These are phyloP conservation scores for Mycena latifolia DNA, from an alignment of 768 basidiomycete genomes.

Conservation along the genomic window DNA sequence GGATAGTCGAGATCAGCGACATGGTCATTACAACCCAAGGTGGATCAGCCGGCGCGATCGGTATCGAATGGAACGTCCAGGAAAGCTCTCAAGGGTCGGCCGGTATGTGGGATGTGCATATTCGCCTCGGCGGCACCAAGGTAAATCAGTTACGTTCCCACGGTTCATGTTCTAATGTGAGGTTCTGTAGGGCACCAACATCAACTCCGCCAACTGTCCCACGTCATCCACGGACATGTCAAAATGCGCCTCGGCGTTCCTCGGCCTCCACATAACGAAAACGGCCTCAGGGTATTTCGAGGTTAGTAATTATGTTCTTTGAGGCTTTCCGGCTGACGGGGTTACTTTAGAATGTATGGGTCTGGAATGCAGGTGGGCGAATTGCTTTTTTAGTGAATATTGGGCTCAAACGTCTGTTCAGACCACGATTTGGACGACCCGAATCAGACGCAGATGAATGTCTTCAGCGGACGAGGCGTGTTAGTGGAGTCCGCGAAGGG, in stretches of 20 bases:
- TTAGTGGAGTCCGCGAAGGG: conserved; percentile 14
- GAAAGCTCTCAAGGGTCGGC: conserved; percentile 30
- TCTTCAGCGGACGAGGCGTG: too few relatives aligned
- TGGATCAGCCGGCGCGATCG: conserved; percentile 54
- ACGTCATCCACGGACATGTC: conserved; percentile 36
- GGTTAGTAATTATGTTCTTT: not conserved
- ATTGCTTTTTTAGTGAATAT: too few relatives aligned
- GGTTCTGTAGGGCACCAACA: conserved; percentile 21
- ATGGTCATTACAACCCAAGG: conserved; percentile 56
- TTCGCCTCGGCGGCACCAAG: conserved; percentile 37
- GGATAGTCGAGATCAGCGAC: conserved; percentile 53
- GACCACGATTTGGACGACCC: conserved; percentile 23
- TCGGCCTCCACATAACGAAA: conserved; percentile 53
- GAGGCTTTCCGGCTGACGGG: not conserved
- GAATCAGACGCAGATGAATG: not conserved
- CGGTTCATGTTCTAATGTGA: not conserved
- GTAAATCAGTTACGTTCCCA: not conserved
- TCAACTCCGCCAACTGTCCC: conserved; percentile 50
- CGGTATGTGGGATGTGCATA: conserved; percentile 35
- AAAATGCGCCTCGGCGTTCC: conserved; percentile 58
- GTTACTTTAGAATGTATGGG: conserved; percentile 17
- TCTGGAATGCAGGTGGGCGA: conserved; percentile 4
- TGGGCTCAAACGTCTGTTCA: not conserved
- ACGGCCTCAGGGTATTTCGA: conserved; percentile 20
- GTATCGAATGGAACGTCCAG: conserved; percentile 51